Conservation (phyloP, 768 basidiomycete species). For the Sistotremastrum niveocremeum region DNA sequence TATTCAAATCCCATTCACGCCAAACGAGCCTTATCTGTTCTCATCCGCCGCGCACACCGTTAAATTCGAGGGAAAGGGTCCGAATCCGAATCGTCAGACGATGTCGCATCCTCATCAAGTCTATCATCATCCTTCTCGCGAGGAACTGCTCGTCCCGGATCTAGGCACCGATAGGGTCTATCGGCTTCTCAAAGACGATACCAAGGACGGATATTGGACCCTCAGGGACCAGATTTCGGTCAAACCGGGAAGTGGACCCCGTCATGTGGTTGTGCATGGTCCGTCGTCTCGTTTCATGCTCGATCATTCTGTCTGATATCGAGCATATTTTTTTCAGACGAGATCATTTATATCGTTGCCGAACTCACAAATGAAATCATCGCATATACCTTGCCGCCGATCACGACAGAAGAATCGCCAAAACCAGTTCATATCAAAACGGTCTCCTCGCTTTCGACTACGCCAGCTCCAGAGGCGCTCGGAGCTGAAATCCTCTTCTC, state of each 20-base stretch:
- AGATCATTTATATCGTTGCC: conserved; percentile 48
- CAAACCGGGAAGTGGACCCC: conserved; percentile 50
- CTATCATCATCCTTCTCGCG: conserved; percentile 30
- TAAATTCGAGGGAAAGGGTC: conserved; percentile 42
- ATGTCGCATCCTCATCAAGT: conserved; percentile 71
- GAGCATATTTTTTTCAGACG: conserved; percentile 26
- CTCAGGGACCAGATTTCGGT: conserved; percentile 34
- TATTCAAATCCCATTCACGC: conserved; percentile 39
- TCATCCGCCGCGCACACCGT: conserved; percentile 19
- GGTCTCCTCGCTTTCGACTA: conserved; percentile 24
- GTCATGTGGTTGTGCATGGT: conserved; percentile 58
- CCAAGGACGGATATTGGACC: conserved; percentile 31
- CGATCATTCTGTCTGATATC: neutral
- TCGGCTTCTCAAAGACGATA: conserved; percentile 30
- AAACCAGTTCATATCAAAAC: conserved; percentile 28
- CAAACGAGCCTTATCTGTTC: conserved; percentile 30
- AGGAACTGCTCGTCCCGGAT: conserved; percentile 61
- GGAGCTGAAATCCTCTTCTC: conserved; percentile 60
- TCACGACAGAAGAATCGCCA: conserved; percentile 26
- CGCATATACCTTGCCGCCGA: conserved; percentile 38
- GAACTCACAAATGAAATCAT: conserved; percentile 51
- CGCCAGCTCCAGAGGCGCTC: conserved; percentile 30
- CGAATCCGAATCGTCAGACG: conserved; percentile 53
- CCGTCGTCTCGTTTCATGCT: conserved; percentile 11
- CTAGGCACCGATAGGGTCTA: conserved; percentile 61